phyloP scores from a whole-genome alignment of 768 basidiomycete genomes.

The Podaxis pistillaris region DNA sequence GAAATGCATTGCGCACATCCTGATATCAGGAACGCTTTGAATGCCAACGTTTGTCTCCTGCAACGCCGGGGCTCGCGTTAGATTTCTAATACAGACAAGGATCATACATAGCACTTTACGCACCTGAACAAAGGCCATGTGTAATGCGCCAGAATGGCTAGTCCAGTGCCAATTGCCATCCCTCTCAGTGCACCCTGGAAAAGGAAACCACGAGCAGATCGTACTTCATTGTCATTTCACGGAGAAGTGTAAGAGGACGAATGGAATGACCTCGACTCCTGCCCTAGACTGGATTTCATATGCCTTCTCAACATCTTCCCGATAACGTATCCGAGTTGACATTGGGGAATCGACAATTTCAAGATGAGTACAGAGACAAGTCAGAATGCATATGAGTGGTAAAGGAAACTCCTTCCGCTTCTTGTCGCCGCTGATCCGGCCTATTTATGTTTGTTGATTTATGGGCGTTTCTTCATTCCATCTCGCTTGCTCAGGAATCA shows the following conservation, averaged over 20 bases:
- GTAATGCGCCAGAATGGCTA: slow-evolving; percentile 62
- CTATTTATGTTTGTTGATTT: not conserved
- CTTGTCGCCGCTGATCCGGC: not conserved
- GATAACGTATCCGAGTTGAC: slow-evolving; percentile 41
- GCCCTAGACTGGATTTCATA: slow-evolving; percentile 59
- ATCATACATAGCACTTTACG: slow-evolving; percentile 4
- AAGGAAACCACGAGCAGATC: slow-evolving; percentile 2
- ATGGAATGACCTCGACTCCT: slow-evolving; percentile 48
- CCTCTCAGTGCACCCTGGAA: slow-evolving; percentile 52
- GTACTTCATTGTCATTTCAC: slow-evolving; percentile 1
- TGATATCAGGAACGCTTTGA: slow-evolving; percentile 78
- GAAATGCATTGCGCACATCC: slow-evolving; percentile 49
- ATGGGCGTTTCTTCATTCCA: not conserved
- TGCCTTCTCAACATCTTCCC: slow-evolving; percentile 57
- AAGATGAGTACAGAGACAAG: not conserved
- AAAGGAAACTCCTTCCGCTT: not conserved
- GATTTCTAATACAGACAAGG: not conserved
- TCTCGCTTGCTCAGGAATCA: not conserved
- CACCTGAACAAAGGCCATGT: slow-evolving; percentile 75
- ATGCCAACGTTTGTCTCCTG: slow-evolving; percentile 77
- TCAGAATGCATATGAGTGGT: not conserved
- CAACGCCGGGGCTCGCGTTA: not conserved
- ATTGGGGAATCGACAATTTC: slow-evolving; percentile 17
- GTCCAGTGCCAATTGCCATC: slow-evolving; percentile 55
- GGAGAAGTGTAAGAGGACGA: not conserved